Evolutionary conservation across 345 rosid species (phyloP).

Genomic region (Zanthoxylum bungeanum): DNA sequence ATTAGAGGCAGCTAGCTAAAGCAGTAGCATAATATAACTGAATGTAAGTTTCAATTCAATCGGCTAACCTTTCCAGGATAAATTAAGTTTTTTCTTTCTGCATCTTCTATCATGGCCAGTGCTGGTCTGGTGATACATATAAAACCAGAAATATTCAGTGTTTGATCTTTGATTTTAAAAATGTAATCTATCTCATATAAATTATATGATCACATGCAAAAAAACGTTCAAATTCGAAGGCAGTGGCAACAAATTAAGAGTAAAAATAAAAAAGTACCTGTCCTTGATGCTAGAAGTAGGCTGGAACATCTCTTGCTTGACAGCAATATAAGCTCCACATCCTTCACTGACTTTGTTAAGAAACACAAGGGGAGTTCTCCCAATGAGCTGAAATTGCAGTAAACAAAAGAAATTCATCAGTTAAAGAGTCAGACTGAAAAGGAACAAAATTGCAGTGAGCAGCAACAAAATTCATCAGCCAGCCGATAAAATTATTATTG

Average conservation of each 20-base stretch:
- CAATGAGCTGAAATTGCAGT: conserved; percentile 52
- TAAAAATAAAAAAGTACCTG: conserved; percentile 50
- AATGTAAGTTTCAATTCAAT: not conserved
- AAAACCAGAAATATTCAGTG: too few relatives aligned
- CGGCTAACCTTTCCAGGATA: conserved; percentile 66
- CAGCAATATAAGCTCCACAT: conserved; percentile 86
- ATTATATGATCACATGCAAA: too few relatives aligned
- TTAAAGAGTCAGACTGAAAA: too few relatives aligned
- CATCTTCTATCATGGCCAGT: conserved; percentile 69
- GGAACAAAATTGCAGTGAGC: too few relatives aligned
- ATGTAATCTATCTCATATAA: too few relatives aligned
- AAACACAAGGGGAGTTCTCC: conserved; percentile 77
- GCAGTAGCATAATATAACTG: not conserved
- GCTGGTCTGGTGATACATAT: conserved; percentile 73
- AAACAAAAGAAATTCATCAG: not conserved
- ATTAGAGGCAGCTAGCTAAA: too few relatives aligned
- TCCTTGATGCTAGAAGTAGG: conserved; percentile 95
- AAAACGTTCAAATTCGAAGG: too few relatives aligned
- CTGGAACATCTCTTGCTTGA: conserved; percentile 90
- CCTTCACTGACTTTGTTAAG: conserved; percentile 88
- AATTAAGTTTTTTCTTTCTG: conserved; percentile 75
- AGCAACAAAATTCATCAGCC: not conserved
- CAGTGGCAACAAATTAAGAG: not conserved
- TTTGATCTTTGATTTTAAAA: too few relatives aligned
- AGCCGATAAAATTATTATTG: too few relatives aligned